phyloP scores from a whole-genome alignment of 2,329 filamentous ascomycete species.

The Colletotrichum kahawae region DNA sequence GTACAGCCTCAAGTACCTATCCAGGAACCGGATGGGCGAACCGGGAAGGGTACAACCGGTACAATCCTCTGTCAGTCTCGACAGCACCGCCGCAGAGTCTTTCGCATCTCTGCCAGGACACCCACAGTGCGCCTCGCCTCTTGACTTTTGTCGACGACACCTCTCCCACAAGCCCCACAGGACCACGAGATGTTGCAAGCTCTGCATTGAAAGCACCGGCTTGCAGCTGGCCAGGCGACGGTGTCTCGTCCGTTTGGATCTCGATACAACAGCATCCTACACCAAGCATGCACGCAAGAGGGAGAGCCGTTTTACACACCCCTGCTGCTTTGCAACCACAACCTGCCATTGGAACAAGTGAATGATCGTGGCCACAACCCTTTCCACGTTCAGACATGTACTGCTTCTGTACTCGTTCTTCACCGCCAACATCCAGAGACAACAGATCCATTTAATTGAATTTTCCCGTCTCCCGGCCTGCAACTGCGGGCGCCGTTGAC shows the following conservation, averaged over 20 bases:
- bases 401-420: background rate
- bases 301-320: background rate
- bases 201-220: conserved; percentile 13
- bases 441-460: conserved; percentile 14
- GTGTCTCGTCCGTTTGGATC: conserved; percentile 19
- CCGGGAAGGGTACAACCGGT: conserved; percentile 5
- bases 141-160: background rate
- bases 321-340: conserved; percentile 7
- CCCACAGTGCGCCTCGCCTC: conserved; percentile 15
- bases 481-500: conserved; percentile 7
- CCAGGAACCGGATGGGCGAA: conserved; percentile 18
- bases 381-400: background rate
- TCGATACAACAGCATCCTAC: conserved; percentile 15
- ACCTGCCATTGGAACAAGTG: background rate
- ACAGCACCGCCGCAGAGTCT: background rate
- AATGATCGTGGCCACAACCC: background rate
- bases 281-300: conserved; percentile 2
- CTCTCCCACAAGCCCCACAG: conserved; percentile 5
- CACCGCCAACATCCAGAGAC: conserved; percentile 14
- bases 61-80: background rate
- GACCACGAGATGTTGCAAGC: conserved; percentile 21
- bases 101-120: background rate
- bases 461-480: conserved; percentile 4
- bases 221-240: conserved; percentile 10
- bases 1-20: conserved; percentile 15